phyloP scores from a whole-genome alignment of 805 yeast species.

The Saturnispora quitensis region DNA sequence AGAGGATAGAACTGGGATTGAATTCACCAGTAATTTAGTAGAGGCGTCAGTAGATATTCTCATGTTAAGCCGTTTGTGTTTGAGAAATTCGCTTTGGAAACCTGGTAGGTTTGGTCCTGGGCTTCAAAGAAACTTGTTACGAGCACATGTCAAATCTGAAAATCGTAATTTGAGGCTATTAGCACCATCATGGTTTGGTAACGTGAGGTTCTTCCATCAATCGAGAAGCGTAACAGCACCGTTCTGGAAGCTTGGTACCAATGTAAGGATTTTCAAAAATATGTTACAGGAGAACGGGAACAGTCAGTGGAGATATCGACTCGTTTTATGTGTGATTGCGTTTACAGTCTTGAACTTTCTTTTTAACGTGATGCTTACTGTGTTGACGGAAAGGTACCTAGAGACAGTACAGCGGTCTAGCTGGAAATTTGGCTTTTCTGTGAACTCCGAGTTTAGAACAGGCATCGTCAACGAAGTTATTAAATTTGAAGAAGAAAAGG shows the following conservation, averaged over 20 bases:
- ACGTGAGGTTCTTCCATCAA: slow-evolving; percentile 7
- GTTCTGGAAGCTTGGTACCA: slow-evolving; percentile 27
- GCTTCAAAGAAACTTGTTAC: neutral
- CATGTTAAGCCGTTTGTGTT: neutral
- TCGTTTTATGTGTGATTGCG: slow-evolving; percentile 34
- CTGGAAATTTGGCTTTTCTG: slow-evolving; percentile 22
- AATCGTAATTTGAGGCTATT: neutral
- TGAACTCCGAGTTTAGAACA: slow-evolving; percentile 24
- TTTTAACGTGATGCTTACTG: slow-evolving; percentile 28
- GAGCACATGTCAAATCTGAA: neutral
- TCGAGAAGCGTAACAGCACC: slow-evolving; percentile 16
- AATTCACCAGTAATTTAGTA: neutral
- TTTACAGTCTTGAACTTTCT: slow-evolving; percentile 32
- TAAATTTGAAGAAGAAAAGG: slow-evolving; percentile 24
- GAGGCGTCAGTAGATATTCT: neutral
- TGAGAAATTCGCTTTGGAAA: neutral
- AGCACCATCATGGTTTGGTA: neutral
- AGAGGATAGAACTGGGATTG: neutral
- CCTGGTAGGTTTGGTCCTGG: neutral
- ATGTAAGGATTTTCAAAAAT: slow-evolving; percentile 18
- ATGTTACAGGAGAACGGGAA: slow-evolving; percentile 29
- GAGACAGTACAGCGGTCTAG: slow-evolving; percentile 22
- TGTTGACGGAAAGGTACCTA: slow-evolving; percentile 25
- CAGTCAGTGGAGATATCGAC: slow-evolving; percentile 35
- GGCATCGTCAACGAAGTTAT: slow-evolving; percentile 34